Base-by-base conservation (phyloP, 257 asterid genomes). In the Salvia hispanica region DNA sequence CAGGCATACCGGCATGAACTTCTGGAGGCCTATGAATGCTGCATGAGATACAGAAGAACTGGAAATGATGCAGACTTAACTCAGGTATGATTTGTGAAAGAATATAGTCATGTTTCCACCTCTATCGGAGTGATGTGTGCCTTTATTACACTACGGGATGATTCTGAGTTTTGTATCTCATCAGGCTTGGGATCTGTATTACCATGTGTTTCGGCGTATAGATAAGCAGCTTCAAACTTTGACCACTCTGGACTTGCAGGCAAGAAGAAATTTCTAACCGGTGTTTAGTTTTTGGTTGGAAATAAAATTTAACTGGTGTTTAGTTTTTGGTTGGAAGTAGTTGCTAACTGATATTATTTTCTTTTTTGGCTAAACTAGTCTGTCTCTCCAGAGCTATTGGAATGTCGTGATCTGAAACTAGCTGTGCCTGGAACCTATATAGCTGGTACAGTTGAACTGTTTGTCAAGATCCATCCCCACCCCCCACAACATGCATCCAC, bases 111-210 rank as follows among this genome's bases (percentile, higher is more conserved):
- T 50, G 62, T 14, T 67, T 67, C 57, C 40, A 9, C 39, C 61
- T 10, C 45, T 61, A 4, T 54, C 5, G 16, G 43, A 9, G 3
- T 54, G n/a, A 67, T 21, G 13, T 47, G 16, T 39, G 43, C 12
- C 34, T 21, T 52, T 51, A 12, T 53, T 28, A 25, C 31, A 25
- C 43, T 54, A 67, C 11, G 16, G 6, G 33, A 34, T 67, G 47
- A 42, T 10, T 7, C 45, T 40, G 12, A 42, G 6, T 72, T 53
- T 61, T 47, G 46, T 39, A 61, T 46, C 62, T 64, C 37, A 43
- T 61, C 83, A 94, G 99, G 99, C 98, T 74, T 94, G 99, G 99
- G 99, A 94, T 91, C 88, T 91, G 52, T 91, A 94, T 75, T 89
- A 91, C 81, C 95, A 91, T 80, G 98, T 91, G 67, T 94, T 94